A percentile compares a stretch with the other conserved stretches of the same genome.
phyloP scores from a whole-genome alignment of 73 alveolate genomes.

The Paramecium sonneborni region DNA sequence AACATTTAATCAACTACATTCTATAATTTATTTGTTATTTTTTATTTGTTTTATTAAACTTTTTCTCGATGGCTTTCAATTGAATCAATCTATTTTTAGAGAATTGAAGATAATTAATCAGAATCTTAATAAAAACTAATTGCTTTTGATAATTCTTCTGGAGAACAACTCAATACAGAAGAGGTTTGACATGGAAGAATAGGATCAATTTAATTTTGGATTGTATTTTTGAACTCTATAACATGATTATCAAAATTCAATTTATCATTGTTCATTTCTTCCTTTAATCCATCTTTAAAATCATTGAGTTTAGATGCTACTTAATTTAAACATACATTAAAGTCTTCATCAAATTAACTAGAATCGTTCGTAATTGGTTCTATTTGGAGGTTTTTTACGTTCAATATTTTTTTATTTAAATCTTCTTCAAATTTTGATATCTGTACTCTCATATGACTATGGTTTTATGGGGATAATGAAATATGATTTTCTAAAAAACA shows the following conservation, averaged over 20 bases:
- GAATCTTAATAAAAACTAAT: not conserved
- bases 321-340: not conserved
- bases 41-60: not conserved
- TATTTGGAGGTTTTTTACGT: not conserved
- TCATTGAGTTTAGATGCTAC: not conserved
- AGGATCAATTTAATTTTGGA: not conserved
- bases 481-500: slow-evolving; percentile 22
- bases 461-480: not conserved
- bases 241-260: not conserved
- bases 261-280: not conserved
- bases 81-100: not conserved
- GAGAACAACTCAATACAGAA: not conserved
- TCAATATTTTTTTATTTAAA: not conserved
- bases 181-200: not conserved
- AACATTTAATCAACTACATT: not conserved
- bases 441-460: not conserved
- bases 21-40: not conserved
- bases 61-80: not conserved
- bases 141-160: not conserved
- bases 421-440: not conserved
- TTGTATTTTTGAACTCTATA: not conserved
- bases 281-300: not conserved
- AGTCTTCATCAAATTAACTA: slow-evolving; percentile 7
- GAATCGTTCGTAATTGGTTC: slow-evolving; percentile 6
- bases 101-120: not conserved